A percentile compares a stretch with the other conserved stretches of the same genome.
These are phyloP conservation scores for Lasiodiplodia gonubiensis DNA, from an alignment of 2,329 filamentous ascomycete species.

Conservation along the genomic window DNA sequence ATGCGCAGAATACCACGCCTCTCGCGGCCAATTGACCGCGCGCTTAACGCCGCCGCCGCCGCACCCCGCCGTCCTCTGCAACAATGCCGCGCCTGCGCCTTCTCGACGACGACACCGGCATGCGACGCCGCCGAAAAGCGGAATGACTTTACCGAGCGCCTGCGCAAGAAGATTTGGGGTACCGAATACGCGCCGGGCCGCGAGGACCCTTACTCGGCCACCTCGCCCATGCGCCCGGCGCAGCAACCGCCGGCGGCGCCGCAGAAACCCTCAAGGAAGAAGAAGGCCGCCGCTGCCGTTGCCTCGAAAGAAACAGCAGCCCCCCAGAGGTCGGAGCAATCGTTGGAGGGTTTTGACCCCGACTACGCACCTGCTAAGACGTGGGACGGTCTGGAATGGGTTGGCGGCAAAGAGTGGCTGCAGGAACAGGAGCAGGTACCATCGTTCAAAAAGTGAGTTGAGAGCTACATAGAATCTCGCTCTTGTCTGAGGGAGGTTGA, in stretches of 20 bases:
- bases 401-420: conserved; percentile 55
- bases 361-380: conserved; percentile 55
- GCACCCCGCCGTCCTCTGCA: not conserved
- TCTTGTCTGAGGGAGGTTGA: not conserved
- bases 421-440: conserved; percentile 33
- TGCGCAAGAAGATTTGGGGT: conserved; percentile 27
- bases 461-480: not conserved
- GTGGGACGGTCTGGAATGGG: conserved; percentile 59
- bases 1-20: conserved; percentile 27
- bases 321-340: not conserved
- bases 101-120: conserved; percentile 11
- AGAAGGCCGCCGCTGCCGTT: not conserved
- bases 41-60: not conserved
- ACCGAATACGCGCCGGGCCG: conserved; percentile 26
- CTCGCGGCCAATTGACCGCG: conserved; percentile 26
- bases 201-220: conserved; percentile 24
- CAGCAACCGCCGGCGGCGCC: not conserved
- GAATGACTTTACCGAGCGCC: not conserved
- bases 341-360: not conserved
- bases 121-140: not conserved
- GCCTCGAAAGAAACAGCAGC: not conserved
- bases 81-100: conserved; percentile 2
- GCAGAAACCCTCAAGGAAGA: not conserved
- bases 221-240: conserved; percentile 17
- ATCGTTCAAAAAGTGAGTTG: not conserved